Conservation (phyloP, 345 rosid species). For the Kandelia obovata region DNA sequence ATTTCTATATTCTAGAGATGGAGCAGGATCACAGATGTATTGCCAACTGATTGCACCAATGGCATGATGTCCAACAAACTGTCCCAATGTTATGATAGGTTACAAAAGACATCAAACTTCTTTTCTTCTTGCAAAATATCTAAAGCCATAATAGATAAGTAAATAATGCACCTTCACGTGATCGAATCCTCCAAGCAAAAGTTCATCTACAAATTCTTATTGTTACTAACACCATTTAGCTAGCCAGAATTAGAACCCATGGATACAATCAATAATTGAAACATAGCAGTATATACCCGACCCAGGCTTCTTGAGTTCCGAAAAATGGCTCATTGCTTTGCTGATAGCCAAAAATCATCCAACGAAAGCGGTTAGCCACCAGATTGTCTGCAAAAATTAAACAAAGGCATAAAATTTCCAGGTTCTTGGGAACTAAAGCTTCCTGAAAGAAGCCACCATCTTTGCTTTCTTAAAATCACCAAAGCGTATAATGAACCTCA, state of each 20-base stretch:
- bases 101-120: not conserved
- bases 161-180: not conserved
- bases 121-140: not conserved
- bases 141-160: not conserved
- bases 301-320: slow-evolving; percentile 44
- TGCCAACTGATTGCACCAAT: not conserved
- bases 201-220: not conserved
- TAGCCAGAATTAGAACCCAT: too few species aligned
- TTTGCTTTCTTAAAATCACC: too few species aligned
- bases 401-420: not conserved
- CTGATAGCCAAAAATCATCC: slow-evolving; percentile 39
- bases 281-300: slow-evolving; percentile 42
- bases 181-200: not conserved
- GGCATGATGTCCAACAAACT: not conserved
- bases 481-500: too few species aligned
- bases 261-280: too few species aligned
- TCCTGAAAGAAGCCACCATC: too few species aligned
- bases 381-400: slow-evolving; percentile 10
- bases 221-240: too few species aligned
- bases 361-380: slow-evolving; percentile 25
- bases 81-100: not conserved
- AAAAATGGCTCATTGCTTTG: slow-evolving; percentile 54
- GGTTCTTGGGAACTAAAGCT: not conserved
- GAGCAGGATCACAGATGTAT: not conserved
- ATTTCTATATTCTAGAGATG: not conserved